A percentile compares a stretch with the other conserved stretches of the same genome.
Evolutionary conservation across 352 stramenopile genomes (phyloP).

Genomic region (Phytopythium litorale): DNA sequence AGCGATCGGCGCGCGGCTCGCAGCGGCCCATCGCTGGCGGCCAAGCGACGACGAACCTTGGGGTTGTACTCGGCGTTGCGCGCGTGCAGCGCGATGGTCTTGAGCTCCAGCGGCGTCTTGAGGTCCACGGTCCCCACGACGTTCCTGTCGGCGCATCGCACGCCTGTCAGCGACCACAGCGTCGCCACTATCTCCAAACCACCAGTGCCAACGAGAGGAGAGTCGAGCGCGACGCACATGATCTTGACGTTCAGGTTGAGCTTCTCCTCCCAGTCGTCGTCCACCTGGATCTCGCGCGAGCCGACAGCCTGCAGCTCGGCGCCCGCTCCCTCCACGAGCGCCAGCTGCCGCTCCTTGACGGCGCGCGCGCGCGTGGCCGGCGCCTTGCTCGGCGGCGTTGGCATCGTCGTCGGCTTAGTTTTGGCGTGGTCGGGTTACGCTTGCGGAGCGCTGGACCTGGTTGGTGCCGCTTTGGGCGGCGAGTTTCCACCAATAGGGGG

Average conservation of each 20-base stretch:
- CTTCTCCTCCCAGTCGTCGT: slow-evolving; percentile 79
- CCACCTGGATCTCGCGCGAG: slow-evolving; percentile 60
- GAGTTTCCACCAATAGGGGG: too few relatives aligned
- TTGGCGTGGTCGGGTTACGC: neutral
- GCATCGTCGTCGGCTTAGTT: neutral
- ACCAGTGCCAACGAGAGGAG: neutral
- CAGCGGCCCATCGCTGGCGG: too few relatives aligned
- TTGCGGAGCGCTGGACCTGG: too few relatives aligned
- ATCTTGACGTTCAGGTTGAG: slow-evolving; percentile 80
- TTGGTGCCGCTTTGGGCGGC: too few relatives aligned
- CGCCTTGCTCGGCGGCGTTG: slow-evolving; percentile 15
- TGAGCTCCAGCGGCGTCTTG: slow-evolving; percentile 94
- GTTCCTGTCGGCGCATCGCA: slow-evolving; percentile 59
- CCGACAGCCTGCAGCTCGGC: slow-evolving; percentile 37
- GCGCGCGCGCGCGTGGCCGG: slow-evolving; percentile 30
- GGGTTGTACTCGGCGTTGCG: slow-evolving; percentile 99
- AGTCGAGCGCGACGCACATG: slow-evolving; percentile 36
- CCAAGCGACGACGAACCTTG: slow-evolving; percentile 49
- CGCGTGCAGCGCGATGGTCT: slow-evolving; percentile 95
- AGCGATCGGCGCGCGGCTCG: neutral
- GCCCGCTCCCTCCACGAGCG: slow-evolving; percentile 42
- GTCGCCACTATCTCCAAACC: too few relatives aligned
- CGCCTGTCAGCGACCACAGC: neutral
- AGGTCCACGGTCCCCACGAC: slow-evolving; percentile 95
- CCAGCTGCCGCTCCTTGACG: slow-evolving; percentile 73